Evolutionary conservation across 257 asterid species (phyloP).

Genomic region (Plantago major): DNA sequence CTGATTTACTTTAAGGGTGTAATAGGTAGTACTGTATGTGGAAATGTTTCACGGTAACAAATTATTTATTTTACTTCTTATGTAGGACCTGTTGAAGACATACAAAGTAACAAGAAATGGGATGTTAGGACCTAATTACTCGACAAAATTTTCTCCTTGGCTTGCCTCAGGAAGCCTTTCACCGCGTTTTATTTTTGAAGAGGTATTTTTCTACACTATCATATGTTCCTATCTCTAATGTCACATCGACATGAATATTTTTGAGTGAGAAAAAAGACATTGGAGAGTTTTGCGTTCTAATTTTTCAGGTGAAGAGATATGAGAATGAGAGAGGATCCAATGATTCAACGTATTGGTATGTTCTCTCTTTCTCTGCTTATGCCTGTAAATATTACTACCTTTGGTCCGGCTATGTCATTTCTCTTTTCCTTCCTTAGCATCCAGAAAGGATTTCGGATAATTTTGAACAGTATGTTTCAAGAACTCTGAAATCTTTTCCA

Average conservation of each 20-base stretch:
- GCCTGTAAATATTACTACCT: background rate
- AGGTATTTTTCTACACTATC: slow-evolving; percentile 41
- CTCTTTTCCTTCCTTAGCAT: too few species aligned
- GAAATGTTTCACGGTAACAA: background rate
- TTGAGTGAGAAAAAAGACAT: slow-evolving; percentile 21
- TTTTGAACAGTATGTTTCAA: too few species aligned
- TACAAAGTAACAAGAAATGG: slow-evolving; percentile 93
- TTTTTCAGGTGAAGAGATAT: slow-evolving; percentile 77
- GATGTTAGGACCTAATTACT: slow-evolving; percentile 88
- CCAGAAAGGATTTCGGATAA: too few species aligned
- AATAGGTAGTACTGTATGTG: background rate
- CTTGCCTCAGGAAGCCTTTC: slow-evolving; percentile 93
- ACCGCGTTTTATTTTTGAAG: slow-evolving; percentile 78
- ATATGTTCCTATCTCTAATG: background rate
- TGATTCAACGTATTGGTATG: slow-evolving; percentile 87
- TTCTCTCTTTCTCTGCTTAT: slow-evolving; percentile 9
- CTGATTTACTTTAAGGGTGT: too few species aligned
- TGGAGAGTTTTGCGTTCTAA: slow-evolving; percentile 15
- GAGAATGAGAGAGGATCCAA: slow-evolving; percentile 75
- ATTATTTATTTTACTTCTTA: background rate
- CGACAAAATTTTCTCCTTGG: slow-evolving; percentile 95
- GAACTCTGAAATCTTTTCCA: too few species aligned
- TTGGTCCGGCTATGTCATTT: too few species aligned
- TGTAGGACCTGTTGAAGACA: slow-evolving; percentile 60
- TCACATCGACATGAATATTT: slow-evolving; percentile 3